Evolutionary conservation across 192 early-diverging fungal species (phyloP).

Genomic region (Pilobolus umbonatus): DNA sequence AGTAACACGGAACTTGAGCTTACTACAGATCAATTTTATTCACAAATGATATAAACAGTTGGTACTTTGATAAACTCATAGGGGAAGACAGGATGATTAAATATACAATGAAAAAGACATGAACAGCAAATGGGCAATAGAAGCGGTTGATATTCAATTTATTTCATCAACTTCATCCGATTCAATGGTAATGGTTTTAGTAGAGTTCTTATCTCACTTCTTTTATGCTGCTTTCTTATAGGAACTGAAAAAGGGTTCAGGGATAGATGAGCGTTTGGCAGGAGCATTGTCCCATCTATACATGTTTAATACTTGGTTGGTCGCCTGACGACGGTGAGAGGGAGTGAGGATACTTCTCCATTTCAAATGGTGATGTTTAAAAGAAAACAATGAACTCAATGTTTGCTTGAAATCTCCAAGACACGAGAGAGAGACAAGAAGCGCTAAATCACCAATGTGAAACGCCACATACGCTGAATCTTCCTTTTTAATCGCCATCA

Average conservation of each 20-base stretch:
- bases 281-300: not conserved
- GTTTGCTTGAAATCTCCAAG: conserved; percentile 3
- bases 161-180: conserved; percentile 2
- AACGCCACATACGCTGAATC: conserved; percentile 5
- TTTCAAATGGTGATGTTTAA: not conserved
- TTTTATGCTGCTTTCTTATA: conserved; percentile 4
- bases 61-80: not conserved
- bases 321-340: not conserved
- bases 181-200: conserved; percentile 1
- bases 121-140: not conserved
- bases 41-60: conserved; percentile 3
- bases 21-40: conserved; percentile 7
- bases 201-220: no score
- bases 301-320: not conserved
- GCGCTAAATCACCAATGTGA: conserved; percentile 2
- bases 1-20: not conserved
- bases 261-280: not conserved
- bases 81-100: not conserved
- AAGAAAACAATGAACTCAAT: conserved; percentile 6
- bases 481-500: conserved; percentile 6
- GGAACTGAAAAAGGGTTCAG: not conserved
- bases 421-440: conserved; percentile 4
- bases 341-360: not conserved
- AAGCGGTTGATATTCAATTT: not conserved
- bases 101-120: not conserved